Conservation (phyloP, 371 early-diverging fungal genomes). For the Apophysomyces variabilis region DNA sequence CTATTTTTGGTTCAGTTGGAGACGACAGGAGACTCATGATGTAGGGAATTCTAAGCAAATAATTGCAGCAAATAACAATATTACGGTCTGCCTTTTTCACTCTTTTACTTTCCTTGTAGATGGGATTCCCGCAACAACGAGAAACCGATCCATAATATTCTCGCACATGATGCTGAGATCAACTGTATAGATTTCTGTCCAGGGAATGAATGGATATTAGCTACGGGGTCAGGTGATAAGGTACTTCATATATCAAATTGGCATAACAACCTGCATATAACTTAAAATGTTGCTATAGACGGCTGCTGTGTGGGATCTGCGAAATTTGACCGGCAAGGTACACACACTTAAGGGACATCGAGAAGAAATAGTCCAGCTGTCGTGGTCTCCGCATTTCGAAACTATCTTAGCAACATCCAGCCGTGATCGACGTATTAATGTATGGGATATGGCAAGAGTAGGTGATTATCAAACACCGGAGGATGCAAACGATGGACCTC, state of each 20-base stretch:
- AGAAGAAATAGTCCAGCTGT: slow-evolving; percentile 90
- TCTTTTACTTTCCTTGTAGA: slow-evolving; percentile 41
- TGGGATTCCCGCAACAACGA: slow-evolving; percentile 69
- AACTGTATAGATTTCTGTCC: slow-evolving; percentile 97
- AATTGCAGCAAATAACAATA: background rate
- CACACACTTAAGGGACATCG: slow-evolving; percentile 87
- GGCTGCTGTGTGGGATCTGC: slow-evolving; percentile 95
- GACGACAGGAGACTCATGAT: slow-evolving; percentile 91
- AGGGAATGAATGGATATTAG: slow-evolving; percentile 86
- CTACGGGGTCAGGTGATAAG: slow-evolving; percentile 96
- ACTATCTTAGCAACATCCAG: slow-evolving; percentile 91
- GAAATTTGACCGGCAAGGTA: slow-evolving; percentile 80
- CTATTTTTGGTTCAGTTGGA: slow-evolving; percentile 94
- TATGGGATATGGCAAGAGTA: slow-evolving; percentile 95
- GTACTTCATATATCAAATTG: slow-evolving; percentile 29
- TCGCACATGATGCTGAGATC: slow-evolving; percentile 90
- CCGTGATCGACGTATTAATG: slow-evolving; percentile 88
- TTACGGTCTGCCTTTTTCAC: background rate
- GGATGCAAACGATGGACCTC: slow-evolving; percentile 95
- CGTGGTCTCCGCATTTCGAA: slow-evolving; percentile 95
- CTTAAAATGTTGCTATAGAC: slow-evolving; percentile 48
- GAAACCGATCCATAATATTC: slow-evolving; percentile 70
- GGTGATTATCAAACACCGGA: slow-evolving; percentile 90
- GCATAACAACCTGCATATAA: background rate
- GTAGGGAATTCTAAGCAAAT: slow-evolving; percentile 43